Percentiles rank a stretch among this genome's conserved stretches.
These are phyloP conservation scores for Fusarium setosum DNA, from an alignment of 2,329 filamentous ascomycete species.

Conservation along the genomic window DNA sequence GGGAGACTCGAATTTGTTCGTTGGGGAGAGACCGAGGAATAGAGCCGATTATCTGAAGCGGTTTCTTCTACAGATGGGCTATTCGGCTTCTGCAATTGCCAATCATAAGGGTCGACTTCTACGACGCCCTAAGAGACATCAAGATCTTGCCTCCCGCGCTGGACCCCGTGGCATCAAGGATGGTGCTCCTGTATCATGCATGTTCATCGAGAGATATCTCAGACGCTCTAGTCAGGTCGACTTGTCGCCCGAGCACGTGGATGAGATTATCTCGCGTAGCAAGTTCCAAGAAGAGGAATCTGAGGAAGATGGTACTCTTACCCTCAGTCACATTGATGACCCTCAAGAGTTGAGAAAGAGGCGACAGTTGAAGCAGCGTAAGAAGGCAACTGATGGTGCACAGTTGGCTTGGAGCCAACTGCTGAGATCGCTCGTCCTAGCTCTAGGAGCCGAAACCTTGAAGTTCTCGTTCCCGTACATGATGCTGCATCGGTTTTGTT, in stretches of 20 bases:
- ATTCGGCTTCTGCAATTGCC: slow-evolving; percentile 37
- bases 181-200: slow-evolving; percentile 46
- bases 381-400: not conserved
- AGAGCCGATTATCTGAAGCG: slow-evolving; percentile 49
- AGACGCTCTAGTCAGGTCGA: slow-evolving; percentile 15
- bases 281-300: slow-evolving; percentile 29
- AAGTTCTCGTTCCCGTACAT: slow-evolving; percentile 56
- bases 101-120: not conserved
- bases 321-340: not conserved
- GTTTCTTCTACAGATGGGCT: slow-evolving; percentile 53
- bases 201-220: slow-evolving; percentile 51
- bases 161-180: slow-evolving; percentile 44
- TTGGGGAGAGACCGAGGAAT: slow-evolving; percentile 48
- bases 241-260: slow-evolving; percentile 47
- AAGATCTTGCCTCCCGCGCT: slow-evolving; percentile 32
- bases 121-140: not conserved
- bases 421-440: slow-evolving; percentile 44
- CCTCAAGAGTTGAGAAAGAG: not conserved
- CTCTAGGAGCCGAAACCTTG: slow-evolving; percentile 50
- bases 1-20: slow-evolving; percentile 48
- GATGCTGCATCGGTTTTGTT: slow-evolving; percentile 53
- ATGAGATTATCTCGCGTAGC: slow-evolving; percentile 48
- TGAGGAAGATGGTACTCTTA: not conserved
- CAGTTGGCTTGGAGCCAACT: slow-evolving; percentile 41
- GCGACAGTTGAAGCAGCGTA: not conserved